A percentile compares a stretch with the other conserved stretches of the same genome.
These are phyloP conservation scores for Mortierella sp. DNA, from an alignment of 371 early-diverging fungal species.

Conservation along the genomic window DNA sequence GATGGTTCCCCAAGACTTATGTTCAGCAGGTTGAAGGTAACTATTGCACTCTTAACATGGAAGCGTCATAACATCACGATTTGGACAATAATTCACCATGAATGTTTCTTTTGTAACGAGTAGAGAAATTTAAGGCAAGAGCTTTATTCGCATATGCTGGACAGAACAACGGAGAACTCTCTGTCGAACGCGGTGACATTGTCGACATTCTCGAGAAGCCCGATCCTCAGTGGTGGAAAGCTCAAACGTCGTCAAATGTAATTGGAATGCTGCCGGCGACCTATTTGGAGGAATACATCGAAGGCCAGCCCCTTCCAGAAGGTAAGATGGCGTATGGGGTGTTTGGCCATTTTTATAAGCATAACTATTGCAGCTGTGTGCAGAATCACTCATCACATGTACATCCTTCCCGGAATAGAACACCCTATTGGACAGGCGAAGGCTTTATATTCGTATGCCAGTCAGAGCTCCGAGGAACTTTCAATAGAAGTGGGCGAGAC, in stretches of 20 bases:
- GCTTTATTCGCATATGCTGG: conserved; percentile 37
- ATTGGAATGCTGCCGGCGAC: conserved; percentile 69
- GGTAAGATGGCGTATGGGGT: conserved; percentile 17
- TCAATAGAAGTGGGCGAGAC: conserved; percentile 64
- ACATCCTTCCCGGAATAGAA: conserved; percentile 18
- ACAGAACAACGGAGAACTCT: conserved; percentile 64
- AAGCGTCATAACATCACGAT: too few relatives aligned
- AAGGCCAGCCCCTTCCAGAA: conserved; percentile 31
- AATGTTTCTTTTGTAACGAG: neutral
- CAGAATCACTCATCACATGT: neutral
- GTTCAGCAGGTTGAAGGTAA: conserved; percentile 47
- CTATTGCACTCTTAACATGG: neutral
- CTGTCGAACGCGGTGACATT: conserved; percentile 66
- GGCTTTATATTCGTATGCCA: conserved; percentile 64
- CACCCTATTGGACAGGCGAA: conserved; percentile 47
- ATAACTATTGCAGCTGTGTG: neutral
- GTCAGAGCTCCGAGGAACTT: conserved; percentile 64
- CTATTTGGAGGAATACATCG: conserved; percentile 65
- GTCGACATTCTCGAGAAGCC: conserved; percentile 66
- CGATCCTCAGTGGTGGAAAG: conserved; percentile 78
- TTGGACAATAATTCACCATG: neutral
- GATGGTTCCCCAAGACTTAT: conserved; percentile 54
- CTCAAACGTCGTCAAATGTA: conserved; percentile 63
- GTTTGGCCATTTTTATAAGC: too few relatives aligned
- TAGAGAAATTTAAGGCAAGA: conserved; percentile 48